A percentile compares a stretch with the other conserved stretches of the same genome.
phyloP scores from a whole-genome alignment of 2,329 filamentous ascomycete genomes.

The Cladosporium sphaerospermum region DNA sequence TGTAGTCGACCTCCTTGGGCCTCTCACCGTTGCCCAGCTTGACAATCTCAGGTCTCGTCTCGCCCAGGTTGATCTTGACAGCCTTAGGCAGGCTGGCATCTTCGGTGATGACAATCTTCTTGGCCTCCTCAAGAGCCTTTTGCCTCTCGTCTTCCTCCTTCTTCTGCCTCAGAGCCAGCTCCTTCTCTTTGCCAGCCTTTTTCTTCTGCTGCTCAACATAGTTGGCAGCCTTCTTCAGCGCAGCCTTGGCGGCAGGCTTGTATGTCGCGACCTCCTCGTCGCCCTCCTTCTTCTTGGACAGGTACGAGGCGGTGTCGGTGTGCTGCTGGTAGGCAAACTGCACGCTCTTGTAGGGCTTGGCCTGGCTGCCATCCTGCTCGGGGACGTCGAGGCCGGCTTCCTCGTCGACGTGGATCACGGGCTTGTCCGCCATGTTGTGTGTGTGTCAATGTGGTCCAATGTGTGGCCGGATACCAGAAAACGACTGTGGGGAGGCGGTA shows the following conservation, averaged over 20 bases:
- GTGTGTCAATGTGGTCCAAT: not conserved
- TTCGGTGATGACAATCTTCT: conserved; percentile 66
- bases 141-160: conserved; percentile 66
- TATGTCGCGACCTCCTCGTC: conserved; percentile 64
- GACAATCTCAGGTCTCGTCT: conserved; percentile 56
- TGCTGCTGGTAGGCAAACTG: conserved; percentile 70
- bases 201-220: conserved; percentile 71
- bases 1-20: conserved; percentile 47
- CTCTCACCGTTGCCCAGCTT: conserved; percentile 48
- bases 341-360: conserved; percentile 74
- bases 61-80: conserved; percentile 67
- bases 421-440: conserved; percentile 28
- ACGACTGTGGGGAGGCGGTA: not conserved
- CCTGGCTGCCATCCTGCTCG: conserved; percentile 60
- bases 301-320: conserved; percentile 57
- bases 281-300: conserved; percentile 61
- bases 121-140: conserved; percentile 71
- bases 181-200: conserved; percentile 73
- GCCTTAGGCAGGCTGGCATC: conserved; percentile 67
- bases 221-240: conserved; percentile 76
- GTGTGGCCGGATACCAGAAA: not conserved
- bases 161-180: conserved; percentile 64
- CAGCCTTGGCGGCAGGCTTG: conserved; percentile 78
- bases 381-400: conserved; percentile 63
- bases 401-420: conserved; percentile 69